Evolutionary conservation across 371 early-diverging fungal species (phyloP), one percentile per base, ranked within the genome.

Genomic region (Mortierella sp.): DNA sequence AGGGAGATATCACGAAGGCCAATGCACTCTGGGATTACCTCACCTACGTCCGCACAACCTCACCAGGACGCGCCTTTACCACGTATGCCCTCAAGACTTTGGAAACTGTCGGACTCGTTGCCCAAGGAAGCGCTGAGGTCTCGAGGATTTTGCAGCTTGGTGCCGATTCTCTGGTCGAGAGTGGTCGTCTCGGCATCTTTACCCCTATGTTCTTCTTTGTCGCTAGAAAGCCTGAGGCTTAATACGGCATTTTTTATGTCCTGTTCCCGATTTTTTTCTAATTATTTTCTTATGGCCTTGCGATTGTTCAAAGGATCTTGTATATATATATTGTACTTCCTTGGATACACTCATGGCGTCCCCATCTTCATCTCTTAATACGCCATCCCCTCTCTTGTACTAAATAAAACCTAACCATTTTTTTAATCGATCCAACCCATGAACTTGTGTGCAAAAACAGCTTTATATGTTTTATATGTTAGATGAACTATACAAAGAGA

Each of bases 151-250:
- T 97, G 61, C 87, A 91, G 70, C 84, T 83, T 2, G 97, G 93
- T 48, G 92, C 93, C 12, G 93, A 93, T 81, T 84, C 88, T 64
- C 81, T 96, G 21, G 90, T 93, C 30, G 87, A 82, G 42, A 94
- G 95, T 60, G 97, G 89, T n/a, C 84, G 85, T 70, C 63, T 86
- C 60, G 85, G 89, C 51, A 81, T 97, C 55, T 95, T 95, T 66
- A 96, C 97, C 14, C 97, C 97, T 61, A 96, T 96, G 96, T 96
- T 90, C 86, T 90, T 93, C 81, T 93, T 96, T 72, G 90, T 94
- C 56, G 96, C 92, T 48, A 86, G 90, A 64, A 96, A 97, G 43
- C 43, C 43, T 43, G 15, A 21, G 15, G 21, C 21, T 43, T 15
- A 6, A 43, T 6, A 43, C 17, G 43, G 19, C 44, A 44, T 19